A percentile compares a stretch with the other conserved stretches of the same genome.
phyloP scores from a whole-genome alignment of 768 basidiomycete species.

The Glaciozyma antarctica region DNA sequence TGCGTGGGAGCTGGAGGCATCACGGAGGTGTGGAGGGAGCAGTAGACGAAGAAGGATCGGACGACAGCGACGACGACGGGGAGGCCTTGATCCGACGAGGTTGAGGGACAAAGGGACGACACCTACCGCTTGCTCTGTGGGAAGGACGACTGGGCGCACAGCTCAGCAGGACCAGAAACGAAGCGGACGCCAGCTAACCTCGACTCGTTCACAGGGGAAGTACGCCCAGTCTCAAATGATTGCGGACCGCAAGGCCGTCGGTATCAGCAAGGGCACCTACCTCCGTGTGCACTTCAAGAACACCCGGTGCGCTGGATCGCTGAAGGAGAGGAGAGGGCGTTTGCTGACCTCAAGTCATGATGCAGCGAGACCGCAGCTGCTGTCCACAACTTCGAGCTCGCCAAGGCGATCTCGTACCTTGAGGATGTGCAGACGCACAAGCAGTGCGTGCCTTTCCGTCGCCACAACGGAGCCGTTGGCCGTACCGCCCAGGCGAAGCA shows the following conservation, averaged over 20 bases:
- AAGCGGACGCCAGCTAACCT: background rate
- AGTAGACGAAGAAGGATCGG: background rate
- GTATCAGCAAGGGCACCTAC: constrained; percentile 42
- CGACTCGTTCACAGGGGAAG: constrained; percentile 7
- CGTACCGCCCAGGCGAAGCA: constrained; percentile 37
- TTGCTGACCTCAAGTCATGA: background rate
- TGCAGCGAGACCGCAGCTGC: constrained; percentile 78
- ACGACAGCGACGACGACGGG: background rate
- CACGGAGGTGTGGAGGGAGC: too few species aligned
- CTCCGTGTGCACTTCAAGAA: constrained; percentile 99
- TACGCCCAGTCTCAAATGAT: constrained; percentile 31
- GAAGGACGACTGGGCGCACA: background rate
- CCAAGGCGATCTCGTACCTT: constrained; percentile 92
- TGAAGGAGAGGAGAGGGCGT: constrained; percentile 43
- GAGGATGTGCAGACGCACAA: constrained; percentile 92
- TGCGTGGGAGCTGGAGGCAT: too few species aligned
- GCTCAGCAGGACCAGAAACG: background rate
- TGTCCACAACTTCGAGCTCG: constrained; percentile 78
- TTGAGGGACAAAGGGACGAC: background rate
- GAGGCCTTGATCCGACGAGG: background rate
- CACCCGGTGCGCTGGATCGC: constrained; percentile 45
- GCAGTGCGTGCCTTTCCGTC: constrained; percentile 88
- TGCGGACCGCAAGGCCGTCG: constrained; percentile 34
- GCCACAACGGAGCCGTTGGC: constrained; percentile 80
- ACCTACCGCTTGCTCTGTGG: background rate